Conservation (phyloP, 1,284 basidiomycete genomes). For the Microbotryomycetes sp. region DNA sequence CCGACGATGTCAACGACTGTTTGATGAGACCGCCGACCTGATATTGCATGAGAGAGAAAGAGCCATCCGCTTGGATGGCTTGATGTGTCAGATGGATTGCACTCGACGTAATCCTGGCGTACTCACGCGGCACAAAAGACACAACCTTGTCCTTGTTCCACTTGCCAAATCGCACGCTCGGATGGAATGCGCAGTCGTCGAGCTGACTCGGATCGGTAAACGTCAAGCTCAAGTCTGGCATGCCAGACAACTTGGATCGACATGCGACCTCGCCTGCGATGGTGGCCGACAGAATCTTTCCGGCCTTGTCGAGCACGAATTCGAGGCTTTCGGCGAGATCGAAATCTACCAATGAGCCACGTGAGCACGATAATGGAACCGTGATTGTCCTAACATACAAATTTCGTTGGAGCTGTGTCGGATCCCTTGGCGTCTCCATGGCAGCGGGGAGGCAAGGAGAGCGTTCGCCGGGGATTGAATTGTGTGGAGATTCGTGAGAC, state of each 20-base stretch:
- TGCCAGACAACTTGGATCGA: slow-evolving; percentile 23
- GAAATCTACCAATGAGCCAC: slow-evolving; percentile 11
- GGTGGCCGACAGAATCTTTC: slow-evolving; percentile 9
- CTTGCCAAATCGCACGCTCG: slow-evolving; percentile 19
- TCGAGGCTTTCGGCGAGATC: slow-evolving; percentile 21
- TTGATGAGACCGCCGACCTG: neutral
- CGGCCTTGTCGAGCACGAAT: slow-evolving; percentile 8
- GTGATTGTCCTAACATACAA: slow-evolving; percentile 4
- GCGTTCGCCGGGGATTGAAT: slow-evolving; percentile 19
- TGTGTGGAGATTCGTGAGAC: no score
- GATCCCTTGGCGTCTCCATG: slow-evolving; percentile 27
- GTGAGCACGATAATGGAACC: neutral
- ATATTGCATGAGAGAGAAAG: slow-evolving; percentile 20
- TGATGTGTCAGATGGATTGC: neutral
- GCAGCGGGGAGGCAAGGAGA: slow-evolving; percentile 23
- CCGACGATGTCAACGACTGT: neutral
- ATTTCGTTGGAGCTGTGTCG: slow-evolving; percentile 31
- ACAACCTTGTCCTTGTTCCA: slow-evolving; percentile 29
- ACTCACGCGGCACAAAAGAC: slow-evolving; percentile 28
- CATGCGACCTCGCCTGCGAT: slow-evolving; percentile 17
- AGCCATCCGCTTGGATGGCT: slow-evolving; percentile 19
- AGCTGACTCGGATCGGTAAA: slow-evolving; percentile 22
- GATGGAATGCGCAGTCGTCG: slow-evolving; percentile 26
- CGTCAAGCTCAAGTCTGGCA: slow-evolving; percentile 24
- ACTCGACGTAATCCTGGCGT: neutral